A percentile compares a stretch with the other conserved stretches of the same genome.
These are phyloP conservation scores for Dryas drummondii DNA, from an alignment of 306 rosid species.

Conservation along the genomic window DNA sequence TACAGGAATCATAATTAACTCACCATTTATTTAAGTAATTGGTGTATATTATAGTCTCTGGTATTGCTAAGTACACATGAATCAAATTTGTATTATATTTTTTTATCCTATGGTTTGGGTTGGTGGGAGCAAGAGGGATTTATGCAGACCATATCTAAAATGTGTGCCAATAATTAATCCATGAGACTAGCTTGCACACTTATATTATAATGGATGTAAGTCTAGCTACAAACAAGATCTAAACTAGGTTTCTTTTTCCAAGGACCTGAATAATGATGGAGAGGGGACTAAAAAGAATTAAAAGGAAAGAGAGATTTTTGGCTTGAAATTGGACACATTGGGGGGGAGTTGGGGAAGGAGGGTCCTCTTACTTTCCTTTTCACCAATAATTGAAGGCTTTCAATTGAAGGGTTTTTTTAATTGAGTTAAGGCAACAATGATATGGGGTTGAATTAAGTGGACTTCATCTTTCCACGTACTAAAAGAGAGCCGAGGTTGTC, in stretches of 20 bases:
- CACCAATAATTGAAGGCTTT: conserved; percentile 42
- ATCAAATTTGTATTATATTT: not conserved
- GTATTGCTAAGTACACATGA: not conserved
- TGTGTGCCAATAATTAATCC: not conserved
- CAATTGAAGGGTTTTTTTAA: conserved; percentile 28
- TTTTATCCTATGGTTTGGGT: conserved; percentile 20
- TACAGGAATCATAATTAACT: too few species aligned
- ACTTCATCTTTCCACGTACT: conserved; percentile 80
- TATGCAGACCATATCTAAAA: conserved; percentile 17
- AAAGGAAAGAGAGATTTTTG: not conserved
- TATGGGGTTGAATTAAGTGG: conserved; percentile 41
- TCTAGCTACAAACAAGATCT: conserved; percentile 19
- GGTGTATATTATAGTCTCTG: too few species aligned
- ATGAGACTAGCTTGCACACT: not conserved
- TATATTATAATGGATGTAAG: not conserved
- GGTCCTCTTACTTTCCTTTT: conserved; percentile 4
- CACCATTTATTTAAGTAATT: not conserved
- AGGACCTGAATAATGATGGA: conserved; percentile 5
- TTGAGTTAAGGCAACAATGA: conserved; percentile 45
- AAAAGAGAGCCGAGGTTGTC: conserved; percentile 51
- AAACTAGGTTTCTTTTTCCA: conserved; percentile 18
- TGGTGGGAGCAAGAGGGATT: conserved; percentile 39
- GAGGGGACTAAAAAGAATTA: not conserved
- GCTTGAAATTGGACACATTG: not conserved
- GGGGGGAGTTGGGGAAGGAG: not conserved